Percentiles rank a stretch among this genome's conserved stretches.
These are phyloP conservation scores for Solanum hybrid DNA, from an alignment of 305 asterid genomes.

Conservation along the genomic window DNA sequence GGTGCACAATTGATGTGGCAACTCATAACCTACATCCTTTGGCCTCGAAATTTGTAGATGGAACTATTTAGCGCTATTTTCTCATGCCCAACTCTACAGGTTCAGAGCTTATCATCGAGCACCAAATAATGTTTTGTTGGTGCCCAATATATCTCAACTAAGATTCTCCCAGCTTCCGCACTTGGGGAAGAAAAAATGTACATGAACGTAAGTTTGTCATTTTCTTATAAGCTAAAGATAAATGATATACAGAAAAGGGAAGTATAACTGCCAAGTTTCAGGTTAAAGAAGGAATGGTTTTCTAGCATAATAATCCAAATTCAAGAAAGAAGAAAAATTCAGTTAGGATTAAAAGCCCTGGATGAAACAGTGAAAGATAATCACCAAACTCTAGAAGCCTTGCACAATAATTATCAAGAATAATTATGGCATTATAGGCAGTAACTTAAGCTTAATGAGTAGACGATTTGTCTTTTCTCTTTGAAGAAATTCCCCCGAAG, in stretches of 20 bases:
- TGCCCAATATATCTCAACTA: not conserved
- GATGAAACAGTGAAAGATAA: not conserved
- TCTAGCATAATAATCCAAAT: not conserved
- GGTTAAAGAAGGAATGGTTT: not conserved
- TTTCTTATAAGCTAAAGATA: not conserved
- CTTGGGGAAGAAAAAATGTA: not conserved
- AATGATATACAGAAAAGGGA: not conserved
- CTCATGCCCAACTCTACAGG: not conserved
- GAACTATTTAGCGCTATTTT: not conserved
- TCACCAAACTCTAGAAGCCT: not conserved
- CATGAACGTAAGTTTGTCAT: not conserved
- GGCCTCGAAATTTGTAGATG: not conserved
- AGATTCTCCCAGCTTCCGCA: not conserved
- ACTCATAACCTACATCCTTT: not conserved
- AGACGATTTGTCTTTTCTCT: not conserved
- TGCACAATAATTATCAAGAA: not conserved
- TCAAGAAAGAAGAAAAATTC: not conserved
- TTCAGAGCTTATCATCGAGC: not conserved
- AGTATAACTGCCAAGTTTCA: not conserved
- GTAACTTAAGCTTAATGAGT: not conserved
- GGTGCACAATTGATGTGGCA: not conserved
- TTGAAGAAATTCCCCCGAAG: not conserved
- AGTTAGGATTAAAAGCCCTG: not conserved
- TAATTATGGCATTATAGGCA: not conserved
- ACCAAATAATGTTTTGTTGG: not conserved